Base-by-base conservation (phyloP, 164 flowering plant species). In the Chimonanthus salicifolius region DNA sequence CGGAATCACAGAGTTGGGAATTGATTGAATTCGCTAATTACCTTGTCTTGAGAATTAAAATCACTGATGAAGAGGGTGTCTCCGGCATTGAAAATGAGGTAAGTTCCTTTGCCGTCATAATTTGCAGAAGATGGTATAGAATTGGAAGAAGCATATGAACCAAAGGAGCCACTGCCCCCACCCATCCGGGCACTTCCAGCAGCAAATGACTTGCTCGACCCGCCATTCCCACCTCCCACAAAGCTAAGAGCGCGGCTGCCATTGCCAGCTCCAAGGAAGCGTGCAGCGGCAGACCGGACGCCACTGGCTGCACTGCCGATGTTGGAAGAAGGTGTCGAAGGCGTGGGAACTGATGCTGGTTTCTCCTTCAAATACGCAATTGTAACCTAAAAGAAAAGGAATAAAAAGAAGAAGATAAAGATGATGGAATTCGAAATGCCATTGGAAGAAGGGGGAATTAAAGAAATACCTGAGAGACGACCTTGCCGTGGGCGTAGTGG, bases 101-200 rank as follows among this genome's bases (percentile, higher is more conserved):
- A 94, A 33, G 92, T 90, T 67, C 99, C 99, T 80, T 93, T 93
- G 15, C 96, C 98, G 79, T 95, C 99, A 73, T 85, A 95, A 83
- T 89, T 95, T 7, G 91, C 79, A 76, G 74, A 78, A 66, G 76
- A 74, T 16, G 73, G 69, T n/a, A 33, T 33, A 0, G 84, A 73
- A 82, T 65, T 85, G 81, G 80, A 86, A 1, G 87, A 79, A 76
- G 87, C 86, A 2, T 88, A 83, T 68, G 78, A 78, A 5, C 47
- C 68, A 5, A 66, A 66, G 6, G 68, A 45, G 91, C 92, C 71
- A 33, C 10, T 54, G 60, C 60, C 60, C 82, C 69, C 11, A 63
- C 96, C 94, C 69, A 83, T 76, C 78, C 86, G 86, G 60, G 16
- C 60, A 80, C 83, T 78, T 71, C 66, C 73, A 11, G 87, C 87